phyloP scores from a whole-genome alignment of 768 basidiomycete species.

The Fibroporia radiculosa region DNA sequence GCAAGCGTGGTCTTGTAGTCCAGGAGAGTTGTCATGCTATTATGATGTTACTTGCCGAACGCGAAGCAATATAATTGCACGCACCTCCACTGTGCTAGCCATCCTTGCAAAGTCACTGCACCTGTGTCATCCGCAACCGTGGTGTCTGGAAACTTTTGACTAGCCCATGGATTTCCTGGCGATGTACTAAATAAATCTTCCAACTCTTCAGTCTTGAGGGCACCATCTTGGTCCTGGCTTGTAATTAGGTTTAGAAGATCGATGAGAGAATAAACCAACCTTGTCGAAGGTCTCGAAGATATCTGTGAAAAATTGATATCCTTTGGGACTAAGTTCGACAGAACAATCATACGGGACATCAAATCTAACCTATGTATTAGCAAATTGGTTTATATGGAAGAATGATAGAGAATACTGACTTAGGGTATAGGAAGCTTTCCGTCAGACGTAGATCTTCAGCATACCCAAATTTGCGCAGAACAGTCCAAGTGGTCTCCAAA shows the following conservation, averaged over 20 bases:
- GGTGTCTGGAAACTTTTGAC: conserved; percentile 86
- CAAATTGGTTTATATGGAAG: conserved; percentile 2
- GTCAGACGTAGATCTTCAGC: conserved; percentile 88
- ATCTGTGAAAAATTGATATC: conserved; percentile 96
- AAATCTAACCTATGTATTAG: conserved; percentile 45
- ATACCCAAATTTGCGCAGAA: conserved; percentile 91
- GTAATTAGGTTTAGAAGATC: not conserved
- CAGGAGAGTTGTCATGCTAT: conserved; percentile 94
- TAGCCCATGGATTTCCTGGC: conserved; percentile 94
- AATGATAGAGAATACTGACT: conserved; percentile 41
- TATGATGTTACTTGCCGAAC: not conserved
- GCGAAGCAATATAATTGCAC: not conserved
- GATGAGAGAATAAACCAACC: conserved; percentile 30
- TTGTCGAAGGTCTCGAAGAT: conserved; percentile 95
- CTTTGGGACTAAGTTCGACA: conserved; percentile 88
- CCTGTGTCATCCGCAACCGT: conserved; percentile 83
- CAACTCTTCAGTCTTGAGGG: conserved; percentile 75
- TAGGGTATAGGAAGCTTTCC: conserved; percentile 82
- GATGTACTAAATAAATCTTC: conserved; percentile 89
- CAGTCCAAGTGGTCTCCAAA: conserved; percentile 97
- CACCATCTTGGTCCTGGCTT: conserved; percentile 87
- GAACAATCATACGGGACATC: conserved; percentile 93
- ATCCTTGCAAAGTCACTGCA: conserved; percentile 92
- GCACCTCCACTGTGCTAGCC: conserved; percentile 98
- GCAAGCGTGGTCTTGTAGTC: conserved; percentile 87